These are phyloP conservation scores for Monilinia fructigena DNA, from an alignment of 2,329 filamentous ascomycete species.

Conservation along the genomic window DNA sequence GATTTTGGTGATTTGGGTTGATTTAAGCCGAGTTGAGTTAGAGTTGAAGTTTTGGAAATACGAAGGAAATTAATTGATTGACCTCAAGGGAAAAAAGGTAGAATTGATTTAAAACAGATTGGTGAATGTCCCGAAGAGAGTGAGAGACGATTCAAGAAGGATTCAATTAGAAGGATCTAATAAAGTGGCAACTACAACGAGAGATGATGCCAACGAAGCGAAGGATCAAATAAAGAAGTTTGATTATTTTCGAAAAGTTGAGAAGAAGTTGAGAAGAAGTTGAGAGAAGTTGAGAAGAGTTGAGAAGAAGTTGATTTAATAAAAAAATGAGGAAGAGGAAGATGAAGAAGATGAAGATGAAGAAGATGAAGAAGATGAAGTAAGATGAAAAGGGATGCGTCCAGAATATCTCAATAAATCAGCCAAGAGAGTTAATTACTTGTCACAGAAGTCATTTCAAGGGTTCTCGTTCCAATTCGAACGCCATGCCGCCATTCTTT, in stretches of 20 bases:
- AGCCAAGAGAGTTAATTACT: neutral
- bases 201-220: constrained; percentile 25
- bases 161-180: constrained; percentile 26
- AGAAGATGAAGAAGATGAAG: neutral
- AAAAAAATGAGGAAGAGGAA: neutral
- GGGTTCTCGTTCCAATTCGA: neutral
- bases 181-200: constrained; percentile 33
- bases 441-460: too few relatives aligned
- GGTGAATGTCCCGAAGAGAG: constrained; percentile 31
- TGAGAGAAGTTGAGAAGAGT: too few relatives aligned
- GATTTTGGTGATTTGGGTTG: neutral
- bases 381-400: neutral
- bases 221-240: constrained; percentile 10
- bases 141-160: constrained; percentile 30
- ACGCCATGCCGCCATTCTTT: neutral
- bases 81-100: constrained; percentile 3
- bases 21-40: too few relatives aligned
- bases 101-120: constrained; percentile 12
- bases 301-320: constrained; percentile 15
- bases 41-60: neutral
- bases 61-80: constrained; percentile 8
- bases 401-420: neutral
- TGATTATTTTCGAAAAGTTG: neutral
- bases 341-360: neutral
- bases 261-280: constrained; percentile 20